Evolutionary conservation across 2,329 filamentous ascomycete species (phyloP), one percentile per base, ranked within the genome.

Genomic region (Alternaria hordeiaustralica): DNA sequence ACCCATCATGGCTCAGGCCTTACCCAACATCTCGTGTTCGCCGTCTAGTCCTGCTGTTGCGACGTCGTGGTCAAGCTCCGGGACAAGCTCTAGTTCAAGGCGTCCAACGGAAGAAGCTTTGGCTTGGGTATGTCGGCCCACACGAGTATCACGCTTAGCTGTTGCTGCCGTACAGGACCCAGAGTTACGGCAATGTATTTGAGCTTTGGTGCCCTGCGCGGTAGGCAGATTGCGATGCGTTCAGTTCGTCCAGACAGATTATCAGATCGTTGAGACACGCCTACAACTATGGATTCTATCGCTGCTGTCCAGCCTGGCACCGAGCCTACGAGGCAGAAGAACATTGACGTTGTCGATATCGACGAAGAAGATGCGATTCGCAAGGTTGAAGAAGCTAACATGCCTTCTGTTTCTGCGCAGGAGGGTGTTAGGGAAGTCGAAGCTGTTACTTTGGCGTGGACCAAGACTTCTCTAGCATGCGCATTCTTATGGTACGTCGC

Each of bases 381-480:
- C 47, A 69, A 69, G 55, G 67, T 69, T 13, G 67, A 67, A 18
- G 65, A 59, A 45, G 65, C 67, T 4, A 63, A 47, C 15, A 63
- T 56, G 7, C 62, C 66, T 41, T 56, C 64, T n/a, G 30, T 47
- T 2, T 62, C 71, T 28, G 74, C 72, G 25, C 74, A 80, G 36
- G 61, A 75, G 44, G 80, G 80, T 68, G 73, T 81, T 2, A 71
- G 76, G 61, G 71, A 76, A 23, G 75, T 74, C 12, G 76, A 81
- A 56, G 80, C 80, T 20, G 73, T 78, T n/a, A 80, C 79, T 3
- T 63, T 79, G 21, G 73, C 75, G 5, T 82, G 80, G 80, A 74
- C 72, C 5, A 78, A 74, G 62, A 74, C 71, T 55, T 72, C 75
- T 11, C 69, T 81, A 10, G 72, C 71, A 28, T 62, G 70, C 15